A percentile compares a stretch with the other conserved stretches of the same genome.
Conservation (phyloP, 164 flowering plant species). For the Chimonanthus praecox region DNA sequence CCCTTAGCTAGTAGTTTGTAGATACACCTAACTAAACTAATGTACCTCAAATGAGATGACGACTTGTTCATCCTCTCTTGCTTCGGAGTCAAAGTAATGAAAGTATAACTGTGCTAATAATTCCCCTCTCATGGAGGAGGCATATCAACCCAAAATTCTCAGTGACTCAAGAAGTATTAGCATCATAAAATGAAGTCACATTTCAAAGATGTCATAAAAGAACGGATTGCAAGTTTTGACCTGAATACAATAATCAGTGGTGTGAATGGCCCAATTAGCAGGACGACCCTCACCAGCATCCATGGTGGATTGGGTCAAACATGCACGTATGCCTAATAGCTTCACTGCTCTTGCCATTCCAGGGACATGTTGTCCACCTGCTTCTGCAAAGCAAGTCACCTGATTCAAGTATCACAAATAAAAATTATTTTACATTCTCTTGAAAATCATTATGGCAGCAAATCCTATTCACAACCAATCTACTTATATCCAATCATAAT, state of each 20-base stretch:
- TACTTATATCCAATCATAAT: too few relatives aligned
- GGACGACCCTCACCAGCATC: conserved; percentile 84
- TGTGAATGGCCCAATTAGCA: conserved; percentile 46
- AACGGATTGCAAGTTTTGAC: conserved; percentile 19
- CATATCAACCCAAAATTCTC: neutral
- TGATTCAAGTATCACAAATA: conserved; percentile 16
- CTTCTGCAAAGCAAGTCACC: conserved; percentile 98
- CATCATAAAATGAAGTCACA: neutral
- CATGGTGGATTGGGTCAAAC: conserved; percentile 73
- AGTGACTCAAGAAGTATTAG: neutral
- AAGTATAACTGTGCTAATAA: too few relatives aligned
- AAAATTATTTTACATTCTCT: neutral
- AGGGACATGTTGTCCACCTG: conserved; percentile 91
- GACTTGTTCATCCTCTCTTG: too few relatives aligned
- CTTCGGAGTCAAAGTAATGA: too few relatives aligned
- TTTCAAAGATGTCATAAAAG: neutral
- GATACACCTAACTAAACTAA: too few relatives aligned
- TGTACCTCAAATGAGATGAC: too few relatives aligned
- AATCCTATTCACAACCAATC: too few relatives aligned
- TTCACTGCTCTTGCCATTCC: conserved; percentile 90
- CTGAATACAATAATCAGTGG: conserved; percentile 77
- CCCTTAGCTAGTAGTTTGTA: too few relatives aligned
- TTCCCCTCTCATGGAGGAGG: neutral
- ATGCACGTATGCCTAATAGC: conserved; percentile 72
- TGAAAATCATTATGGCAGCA: neutral